Conservation (phyloP, 768 basidiomycete genomes). For the Amanita molliuscula region DNA sequence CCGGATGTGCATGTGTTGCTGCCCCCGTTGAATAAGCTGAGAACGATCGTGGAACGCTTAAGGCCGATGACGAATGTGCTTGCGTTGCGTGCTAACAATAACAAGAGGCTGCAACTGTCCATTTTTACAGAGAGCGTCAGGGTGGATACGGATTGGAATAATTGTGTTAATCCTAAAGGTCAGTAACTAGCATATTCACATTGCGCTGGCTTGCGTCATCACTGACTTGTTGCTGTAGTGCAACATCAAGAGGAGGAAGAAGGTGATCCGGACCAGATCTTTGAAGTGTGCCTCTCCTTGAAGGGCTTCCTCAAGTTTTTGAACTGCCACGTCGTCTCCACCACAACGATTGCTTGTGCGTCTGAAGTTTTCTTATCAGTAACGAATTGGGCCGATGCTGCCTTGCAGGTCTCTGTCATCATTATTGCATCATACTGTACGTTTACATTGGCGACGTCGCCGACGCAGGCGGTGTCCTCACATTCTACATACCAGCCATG, state of each 20-base stretch:
- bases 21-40: slow-evolving; percentile 63
- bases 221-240: slow-evolving; percentile 8
- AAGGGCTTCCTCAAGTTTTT: slow-evolving; percentile 76
- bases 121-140: slow-evolving; percentile 66
- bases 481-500: slow-evolving; percentile 80
- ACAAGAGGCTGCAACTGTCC: slow-evolving; percentile 40
- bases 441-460: slow-evolving; percentile 79
- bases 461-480: slow-evolving; percentile 76
- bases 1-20: slow-evolving; percentile 80
- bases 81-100: slow-evolving; percentile 57
- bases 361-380: not conserved
- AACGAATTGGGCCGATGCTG: not conserved
- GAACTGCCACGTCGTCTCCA: slow-evolving; percentile 69
- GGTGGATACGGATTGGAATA: slow-evolving; percentile 71
- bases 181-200: slow-evolving; percentile 14
- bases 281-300: slow-evolving; percentile 58
- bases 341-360: slow-evolving; percentile 79
- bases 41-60: slow-evolving; percentile 72
- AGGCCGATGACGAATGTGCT: slow-evolving; percentile 61
- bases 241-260: slow-evolving; percentile 29
- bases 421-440: slow-evolving; percentile 79
- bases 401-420: slow-evolving; percentile 61
- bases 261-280: slow-evolving; percentile 46
- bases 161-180: slow-evolving; percentile 59
- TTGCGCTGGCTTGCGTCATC: not conserved